These are phyloP conservation scores for Ceratonia siliqua DNA, from an alignment of 306 rosid genomes.

Conservation along the genomic window DNA sequence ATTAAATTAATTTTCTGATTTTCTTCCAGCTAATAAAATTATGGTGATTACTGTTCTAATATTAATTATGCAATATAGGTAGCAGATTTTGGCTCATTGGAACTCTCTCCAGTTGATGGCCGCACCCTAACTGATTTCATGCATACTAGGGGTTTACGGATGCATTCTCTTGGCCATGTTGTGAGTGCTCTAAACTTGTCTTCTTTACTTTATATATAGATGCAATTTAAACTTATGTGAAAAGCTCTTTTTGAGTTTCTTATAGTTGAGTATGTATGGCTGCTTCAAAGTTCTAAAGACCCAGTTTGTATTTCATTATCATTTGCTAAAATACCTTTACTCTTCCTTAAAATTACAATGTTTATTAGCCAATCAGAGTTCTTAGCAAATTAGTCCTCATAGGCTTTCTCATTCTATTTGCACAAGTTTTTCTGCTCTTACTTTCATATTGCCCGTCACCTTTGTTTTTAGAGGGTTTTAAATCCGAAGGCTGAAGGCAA, in stretches of 20 bases:
- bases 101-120: constrained; percentile 99
- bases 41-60: constrained; percentile 39
- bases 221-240: not conserved
- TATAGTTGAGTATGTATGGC: not conserved
- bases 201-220: not conserved
- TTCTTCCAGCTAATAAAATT: constrained; percentile 29
- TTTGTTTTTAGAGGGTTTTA: constrained; percentile 29
- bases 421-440: constrained; percentile 6
- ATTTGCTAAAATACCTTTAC: constrained; percentile 5
- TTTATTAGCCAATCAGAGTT: constrained; percentile 6
- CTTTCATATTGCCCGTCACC: constrained; percentile 11
- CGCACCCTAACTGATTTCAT: constrained; percentile 96
- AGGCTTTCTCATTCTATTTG: constrained; percentile 31
- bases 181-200: constrained; percentile 60
- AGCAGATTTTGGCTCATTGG: constrained; percentile 98
- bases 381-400: not conserved
- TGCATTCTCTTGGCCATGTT: constrained; percentile 87
- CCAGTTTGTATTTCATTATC: constrained; percentile 9
- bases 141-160: constrained; percentile 96
- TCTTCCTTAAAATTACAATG: constrained; percentile 13
- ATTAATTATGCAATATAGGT: constrained; percentile 56
- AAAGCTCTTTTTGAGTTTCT: constrained; percentile 17
- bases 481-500: too few species aligned
- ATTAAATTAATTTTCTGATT: constrained; percentile 36
- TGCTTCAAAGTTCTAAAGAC: constrained; percentile 15